phyloP scores from a whole-genome alignment of 768 basidiomycete species.

The Gymnopilus junonius region DNA sequence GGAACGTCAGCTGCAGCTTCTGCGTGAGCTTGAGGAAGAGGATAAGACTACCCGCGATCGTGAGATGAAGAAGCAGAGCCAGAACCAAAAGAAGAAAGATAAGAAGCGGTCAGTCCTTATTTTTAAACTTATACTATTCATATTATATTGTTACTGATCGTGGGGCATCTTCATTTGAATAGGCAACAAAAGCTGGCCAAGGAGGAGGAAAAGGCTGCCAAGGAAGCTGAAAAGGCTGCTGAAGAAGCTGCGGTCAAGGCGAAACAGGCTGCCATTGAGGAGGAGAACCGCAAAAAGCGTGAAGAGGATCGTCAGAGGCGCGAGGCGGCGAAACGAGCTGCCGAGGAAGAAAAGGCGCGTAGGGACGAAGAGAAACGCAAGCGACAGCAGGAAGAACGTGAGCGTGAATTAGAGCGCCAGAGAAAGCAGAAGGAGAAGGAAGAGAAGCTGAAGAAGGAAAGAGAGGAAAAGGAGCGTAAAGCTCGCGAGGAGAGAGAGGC shows the following conservation, averaged over 20 bases:
- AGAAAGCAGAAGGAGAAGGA: conserved; percentile 77
- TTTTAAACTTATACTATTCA: conserved; percentile 12
- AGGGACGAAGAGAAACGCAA: conserved; percentile 86
- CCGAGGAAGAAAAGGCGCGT: conserved; percentile 81
- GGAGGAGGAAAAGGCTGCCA: conserved; percentile 86
- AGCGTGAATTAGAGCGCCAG: conserved; percentile 78
- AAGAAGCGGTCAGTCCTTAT: conserved; percentile 67
- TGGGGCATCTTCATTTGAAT: not conserved
- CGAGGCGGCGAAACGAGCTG: conserved; percentile 74
- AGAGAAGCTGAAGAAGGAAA: conserved; percentile 71
- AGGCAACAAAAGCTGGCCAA: conserved; percentile 93
- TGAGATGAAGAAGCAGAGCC: conserved; percentile 92
- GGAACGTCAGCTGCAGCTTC: conserved; percentile 89
- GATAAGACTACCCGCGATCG: conserved; percentile 84
- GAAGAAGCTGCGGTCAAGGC: conserved; percentile 82
- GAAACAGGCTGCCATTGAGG: conserved; percentile 77
- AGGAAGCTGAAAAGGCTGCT: conserved; percentile 84
- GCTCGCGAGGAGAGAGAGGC: conserved; percentile 73
- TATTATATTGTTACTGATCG: conserved; percentile 10
- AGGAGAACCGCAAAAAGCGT: conserved; percentile 76
- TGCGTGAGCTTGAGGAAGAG: conserved; percentile 96
- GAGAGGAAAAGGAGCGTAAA: conserved; percentile 71
- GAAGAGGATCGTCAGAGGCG: conserved; percentile 88
- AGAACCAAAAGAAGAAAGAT: conserved; percentile 99
- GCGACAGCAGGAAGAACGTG: conserved; percentile 78